Percentiles rank a stretch among this genome's conserved stretches.
Evolutionary conservation across 2,329 filamentous ascomycete genomes (phyloP).

Genomic region (Ascochyta fabae): DNA sequence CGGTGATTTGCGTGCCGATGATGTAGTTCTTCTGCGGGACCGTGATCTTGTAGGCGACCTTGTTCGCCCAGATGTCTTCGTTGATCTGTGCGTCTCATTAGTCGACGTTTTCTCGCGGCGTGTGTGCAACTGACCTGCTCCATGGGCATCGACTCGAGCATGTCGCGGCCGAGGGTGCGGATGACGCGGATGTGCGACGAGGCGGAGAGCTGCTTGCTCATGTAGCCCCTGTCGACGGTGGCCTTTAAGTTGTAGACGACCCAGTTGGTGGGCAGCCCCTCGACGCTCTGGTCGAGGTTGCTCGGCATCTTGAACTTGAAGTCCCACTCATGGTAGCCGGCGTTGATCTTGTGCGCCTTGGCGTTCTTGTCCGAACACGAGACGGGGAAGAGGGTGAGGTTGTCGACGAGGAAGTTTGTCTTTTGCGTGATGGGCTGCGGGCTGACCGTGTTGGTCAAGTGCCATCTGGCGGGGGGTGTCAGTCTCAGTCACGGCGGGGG

Average conservation of each 20-base stretch:
- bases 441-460: conserved; percentile 46
- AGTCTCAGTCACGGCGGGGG: conserved; percentile 8
- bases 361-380: conserved; percentile 40
- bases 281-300: conserved; percentile 78
- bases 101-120: neutral
- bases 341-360: conserved; percentile 57
- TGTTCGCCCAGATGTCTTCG: conserved; percentile 97
- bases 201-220: conserved; percentile 83
- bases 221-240: conserved; percentile 83
- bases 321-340: conserved; percentile 57
- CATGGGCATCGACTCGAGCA: conserved; percentile 68
- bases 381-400: conserved; percentile 53
- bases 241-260: conserved; percentile 92
- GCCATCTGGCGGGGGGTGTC: conserved; percentile 39
- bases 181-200: conserved; percentile 67
- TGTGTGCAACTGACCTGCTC: conserved; percentile 31
- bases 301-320: conserved; percentile 57
- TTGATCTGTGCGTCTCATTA: conserved; percentile 62
- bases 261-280: conserved; percentile 84
- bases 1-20: conserved; percentile 83
- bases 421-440: conserved; percentile 55
- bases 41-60: conserved; percentile 93
- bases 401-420: conserved; percentile 55
- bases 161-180: conserved; percentile 62
- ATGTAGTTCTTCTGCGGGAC: conserved; percentile 94